phyloP scores from a whole-genome alignment of 169 alveolate species.

The Plasmodium berghei region DNA sequence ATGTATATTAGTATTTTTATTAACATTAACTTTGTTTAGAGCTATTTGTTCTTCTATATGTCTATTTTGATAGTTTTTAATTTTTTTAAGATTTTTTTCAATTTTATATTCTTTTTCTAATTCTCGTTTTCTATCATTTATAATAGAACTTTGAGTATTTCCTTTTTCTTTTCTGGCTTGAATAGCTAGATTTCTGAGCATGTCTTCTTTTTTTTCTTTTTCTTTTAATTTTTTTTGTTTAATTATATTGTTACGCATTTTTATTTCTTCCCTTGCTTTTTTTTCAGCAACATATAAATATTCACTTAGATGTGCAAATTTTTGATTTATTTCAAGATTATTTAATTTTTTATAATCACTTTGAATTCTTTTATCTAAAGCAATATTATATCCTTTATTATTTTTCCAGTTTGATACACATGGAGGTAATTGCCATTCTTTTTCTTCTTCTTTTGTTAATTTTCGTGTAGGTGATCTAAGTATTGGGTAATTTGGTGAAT shows the following conservation, averaged over 20 bases:
- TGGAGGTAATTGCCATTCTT: conserved; percentile 98
- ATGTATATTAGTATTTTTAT: conserved; percentile 59
- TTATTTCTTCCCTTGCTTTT: conserved; percentile 96
- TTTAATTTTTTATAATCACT: conserved; percentile 97
- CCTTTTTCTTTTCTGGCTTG: conserved; percentile 91
- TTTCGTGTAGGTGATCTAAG: conserved; percentile 95
- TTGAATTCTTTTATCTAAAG: conserved; percentile 97
- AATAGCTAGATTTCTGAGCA: conserved; percentile 91
- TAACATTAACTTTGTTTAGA: conserved; percentile 37
- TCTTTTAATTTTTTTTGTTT: conserved; percentile 91
- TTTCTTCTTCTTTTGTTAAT: conserved; percentile 94
- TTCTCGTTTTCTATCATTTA: conserved; percentile 86
- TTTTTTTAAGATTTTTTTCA: conserved; percentile 83
- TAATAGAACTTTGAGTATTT: conserved; percentile 33
- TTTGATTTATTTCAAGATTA: conserved; percentile 93
- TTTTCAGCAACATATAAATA: conserved; percentile 95
- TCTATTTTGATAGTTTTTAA: conserved; percentile 74
- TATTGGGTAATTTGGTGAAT: conserved; percentile 91
- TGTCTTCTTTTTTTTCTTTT: conserved; percentile 93
- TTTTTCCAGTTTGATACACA: conserved; percentile 98
- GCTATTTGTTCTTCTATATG: conserved; percentile 69
- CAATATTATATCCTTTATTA: conserved; percentile 97
- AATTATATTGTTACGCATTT: conserved; percentile 93
- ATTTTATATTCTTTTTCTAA: conserved; percentile 85
- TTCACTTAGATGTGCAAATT: conserved; percentile 95